phyloP scores from a whole-genome alignment of 257 asterid species.

The Misopates orontium region DNA sequence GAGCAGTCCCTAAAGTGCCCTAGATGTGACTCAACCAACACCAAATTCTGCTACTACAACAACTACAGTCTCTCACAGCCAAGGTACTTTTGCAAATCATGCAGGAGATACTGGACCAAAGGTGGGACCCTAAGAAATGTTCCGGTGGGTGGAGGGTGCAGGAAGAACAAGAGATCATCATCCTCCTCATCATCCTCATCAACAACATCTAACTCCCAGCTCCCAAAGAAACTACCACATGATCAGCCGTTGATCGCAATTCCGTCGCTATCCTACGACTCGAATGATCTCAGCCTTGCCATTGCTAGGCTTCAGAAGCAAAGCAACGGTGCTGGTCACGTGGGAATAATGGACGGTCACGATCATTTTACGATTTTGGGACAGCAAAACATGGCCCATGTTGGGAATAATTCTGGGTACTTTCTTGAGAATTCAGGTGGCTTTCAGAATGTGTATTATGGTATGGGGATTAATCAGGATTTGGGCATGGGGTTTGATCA shows the following conservation, averaged over 20 bases:
- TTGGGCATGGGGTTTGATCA: not conserved
- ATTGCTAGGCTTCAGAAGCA: slow-evolving; percentile 74
- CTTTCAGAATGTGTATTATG: slow-evolving; percentile 30
- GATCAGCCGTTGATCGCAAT: slow-evolving; percentile 22
- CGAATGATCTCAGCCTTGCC: slow-evolving; percentile 61
- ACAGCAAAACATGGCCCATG: slow-evolving; percentile 31
- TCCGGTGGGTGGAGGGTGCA: slow-evolving; percentile 94
- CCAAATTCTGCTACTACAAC: slow-evolving; percentile 96
- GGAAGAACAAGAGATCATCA: slow-evolving; percentile 65
- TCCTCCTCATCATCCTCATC: slow-evolving; percentile 51
- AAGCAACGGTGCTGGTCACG: slow-evolving; percentile 21
- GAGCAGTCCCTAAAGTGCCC: slow-evolving; percentile 82
- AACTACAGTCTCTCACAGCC: slow-evolving; percentile 96
- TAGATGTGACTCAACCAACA: slow-evolving; percentile 84
- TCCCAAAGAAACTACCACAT: slow-evolving; percentile 43
- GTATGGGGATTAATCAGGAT: slow-evolving; percentile 29
- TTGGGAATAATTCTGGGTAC: slow-evolving; percentile 1
- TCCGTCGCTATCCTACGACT: slow-evolving; percentile 46
- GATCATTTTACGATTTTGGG: slow-evolving; percentile 44
- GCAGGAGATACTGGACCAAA: slow-evolving; percentile 96
- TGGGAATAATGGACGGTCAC: too few relatives aligned
- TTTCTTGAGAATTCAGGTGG: not conserved
- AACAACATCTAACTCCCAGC: slow-evolving; percentile 44
- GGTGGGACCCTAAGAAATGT: slow-evolving; percentile 91
- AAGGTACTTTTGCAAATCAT: slow-evolving; percentile 87